A percentile compares a stretch with the other conserved stretches of the same genome.
Conservation (phyloP, 2,329 filamentous ascomycete species). For the Pleomassaria siparia region DNA sequence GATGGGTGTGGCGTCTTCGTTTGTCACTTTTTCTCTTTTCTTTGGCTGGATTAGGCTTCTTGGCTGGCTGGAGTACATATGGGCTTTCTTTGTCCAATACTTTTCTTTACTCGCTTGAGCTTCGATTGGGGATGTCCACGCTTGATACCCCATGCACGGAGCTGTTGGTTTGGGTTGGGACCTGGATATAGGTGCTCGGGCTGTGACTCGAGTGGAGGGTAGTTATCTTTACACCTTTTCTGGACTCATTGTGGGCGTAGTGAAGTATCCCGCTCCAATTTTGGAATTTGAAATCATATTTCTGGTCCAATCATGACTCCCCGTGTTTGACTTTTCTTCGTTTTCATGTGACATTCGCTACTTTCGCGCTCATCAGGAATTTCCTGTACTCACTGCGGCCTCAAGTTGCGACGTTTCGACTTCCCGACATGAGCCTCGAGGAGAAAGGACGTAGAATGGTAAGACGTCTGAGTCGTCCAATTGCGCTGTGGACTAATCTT, state of each 20-base stretch:
- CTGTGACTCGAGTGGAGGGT: background rate
- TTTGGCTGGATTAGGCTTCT: constrained; percentile 3
- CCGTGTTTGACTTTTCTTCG: too few species aligned
- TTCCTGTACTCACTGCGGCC: too few species aligned
- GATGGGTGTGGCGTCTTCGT: background rate
- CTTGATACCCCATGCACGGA: constrained; percentile 4
- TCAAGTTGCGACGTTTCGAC: too few species aligned
- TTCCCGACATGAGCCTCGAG: too few species aligned
- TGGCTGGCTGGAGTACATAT: background rate
- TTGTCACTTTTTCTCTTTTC: background rate
- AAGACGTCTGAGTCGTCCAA: too few species aligned
- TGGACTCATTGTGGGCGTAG: background rate
- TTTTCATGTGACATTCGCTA: too few species aligned
- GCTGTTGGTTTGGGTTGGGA: background rate
- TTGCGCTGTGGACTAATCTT: too few species aligned
- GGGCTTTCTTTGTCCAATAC: background rate
- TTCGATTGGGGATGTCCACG: background rate
- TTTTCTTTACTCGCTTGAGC: background rate
- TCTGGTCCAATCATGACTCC: too few species aligned
- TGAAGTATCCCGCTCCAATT: background rate
- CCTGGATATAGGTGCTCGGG: background rate
- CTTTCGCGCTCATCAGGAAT: too few species aligned
- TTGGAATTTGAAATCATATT: background rate
- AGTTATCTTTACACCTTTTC: background rate
- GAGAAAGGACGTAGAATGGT: too few species aligned